Conservation (phyloP, 148 eudicot species). For the Rhododendron ferrugineum region DNA sequence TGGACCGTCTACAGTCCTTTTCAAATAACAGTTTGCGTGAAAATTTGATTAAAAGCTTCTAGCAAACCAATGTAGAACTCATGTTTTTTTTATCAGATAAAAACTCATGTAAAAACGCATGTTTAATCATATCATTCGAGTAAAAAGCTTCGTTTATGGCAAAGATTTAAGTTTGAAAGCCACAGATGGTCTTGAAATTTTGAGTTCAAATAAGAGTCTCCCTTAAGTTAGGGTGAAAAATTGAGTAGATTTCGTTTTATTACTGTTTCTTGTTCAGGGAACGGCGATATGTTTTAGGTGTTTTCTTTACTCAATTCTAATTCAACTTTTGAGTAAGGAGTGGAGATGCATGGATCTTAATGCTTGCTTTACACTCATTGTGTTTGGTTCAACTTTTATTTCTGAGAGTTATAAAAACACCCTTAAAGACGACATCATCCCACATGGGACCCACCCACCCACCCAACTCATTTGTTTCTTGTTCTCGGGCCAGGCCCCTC, state of each 20-base stretch:
- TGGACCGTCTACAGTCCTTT: not conserved
- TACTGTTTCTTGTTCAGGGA: not conserved
- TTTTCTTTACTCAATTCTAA: not conserved
- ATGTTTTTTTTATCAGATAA: not conserved
- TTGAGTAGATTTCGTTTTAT: not conserved
- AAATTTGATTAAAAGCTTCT: not conserved
- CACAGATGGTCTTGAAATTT: not conserved
- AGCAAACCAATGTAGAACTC: not conserved
- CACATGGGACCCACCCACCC: too few relatives aligned
- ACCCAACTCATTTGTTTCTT: too few relatives aligned
- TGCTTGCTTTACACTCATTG: not conserved
- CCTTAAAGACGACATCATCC: too few relatives aligned
- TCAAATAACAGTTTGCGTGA: not conserved
- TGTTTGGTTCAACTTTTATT: too few relatives aligned
- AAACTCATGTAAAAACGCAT: not conserved
- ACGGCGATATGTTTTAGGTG: not conserved
- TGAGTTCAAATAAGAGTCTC: not conserved
- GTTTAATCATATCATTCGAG: not conserved
- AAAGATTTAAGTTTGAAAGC: not conserved
- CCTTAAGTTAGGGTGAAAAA: not conserved
- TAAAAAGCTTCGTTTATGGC: not conserved
- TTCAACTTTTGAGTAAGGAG: not conserved
- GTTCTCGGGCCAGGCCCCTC: too few relatives aligned
- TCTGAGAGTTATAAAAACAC: too few relatives aligned
- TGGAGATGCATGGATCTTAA: not conserved